Conservation (phyloP, 176 grass and related monocot species). For the Urochloa ruziziensis region DNA sequence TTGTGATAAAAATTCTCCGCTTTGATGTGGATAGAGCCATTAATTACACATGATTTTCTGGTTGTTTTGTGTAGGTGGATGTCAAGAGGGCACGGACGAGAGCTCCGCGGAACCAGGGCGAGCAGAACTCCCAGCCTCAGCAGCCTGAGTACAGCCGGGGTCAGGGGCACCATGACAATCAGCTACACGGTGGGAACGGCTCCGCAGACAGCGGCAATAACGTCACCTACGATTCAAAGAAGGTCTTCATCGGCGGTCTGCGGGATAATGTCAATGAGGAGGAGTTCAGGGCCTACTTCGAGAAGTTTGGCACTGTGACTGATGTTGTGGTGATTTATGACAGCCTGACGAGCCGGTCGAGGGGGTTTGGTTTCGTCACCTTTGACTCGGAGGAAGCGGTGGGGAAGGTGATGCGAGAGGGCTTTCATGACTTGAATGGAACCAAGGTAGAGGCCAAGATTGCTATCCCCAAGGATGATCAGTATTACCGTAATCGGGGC, state of each 20-base stretch:
- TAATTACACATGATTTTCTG: not conserved
- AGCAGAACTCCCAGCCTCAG: conserved; percentile 25
- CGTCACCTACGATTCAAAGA: conserved; percentile 46
- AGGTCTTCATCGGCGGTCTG: conserved; percentile 85
- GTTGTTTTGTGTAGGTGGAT: conserved; percentile 44
- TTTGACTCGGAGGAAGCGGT: conserved; percentile 67
- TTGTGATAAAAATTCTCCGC: not conserved
- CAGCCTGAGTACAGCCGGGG: conserved; percentile 26
- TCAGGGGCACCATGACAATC: conserved; percentile 24
- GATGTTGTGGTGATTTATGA: conserved; percentile 84
- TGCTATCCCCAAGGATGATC: conserved; percentile 71
- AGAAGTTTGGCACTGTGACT: conserved; percentile 68
- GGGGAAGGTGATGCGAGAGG: conserved; percentile 48
- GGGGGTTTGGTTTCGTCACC: conserved; percentile 90
- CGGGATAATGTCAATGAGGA: conserved; percentile 55
- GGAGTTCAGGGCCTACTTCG: conserved; percentile 66
- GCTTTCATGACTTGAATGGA: conserved; percentile 67
- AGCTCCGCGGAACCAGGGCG: conserved; percentile 26
- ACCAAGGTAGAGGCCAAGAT: conserved; percentile 70
- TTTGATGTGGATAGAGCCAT: not conserved
- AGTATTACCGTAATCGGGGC: conserved; percentile 31
- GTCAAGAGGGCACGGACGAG: conserved; percentile 70
- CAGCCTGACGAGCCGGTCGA: conserved; percentile 50
- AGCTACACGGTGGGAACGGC: not conserved
- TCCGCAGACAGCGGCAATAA: not conserved